Evolutionary conservation across 2,329 filamentous ascomycete species (phyloP).

Genomic region (Aureobasidium sp.): DNA sequence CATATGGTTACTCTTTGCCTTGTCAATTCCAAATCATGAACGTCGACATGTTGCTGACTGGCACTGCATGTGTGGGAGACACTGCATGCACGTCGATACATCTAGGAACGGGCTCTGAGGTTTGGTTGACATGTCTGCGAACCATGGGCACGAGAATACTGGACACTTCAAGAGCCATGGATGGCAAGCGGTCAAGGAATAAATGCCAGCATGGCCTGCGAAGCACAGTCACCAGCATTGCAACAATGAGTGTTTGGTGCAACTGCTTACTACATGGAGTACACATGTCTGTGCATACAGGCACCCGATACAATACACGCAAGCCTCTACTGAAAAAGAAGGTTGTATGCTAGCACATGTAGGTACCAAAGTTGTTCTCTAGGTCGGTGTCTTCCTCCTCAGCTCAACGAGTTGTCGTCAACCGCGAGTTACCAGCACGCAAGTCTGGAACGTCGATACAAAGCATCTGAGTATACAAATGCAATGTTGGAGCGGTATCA

Average conservation of each 20-base stretch:
- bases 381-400: neutral
- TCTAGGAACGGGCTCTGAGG: neutral
- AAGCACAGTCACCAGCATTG: neutral
- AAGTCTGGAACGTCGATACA: neutral
- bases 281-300: neutral
- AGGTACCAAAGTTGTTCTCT: neutral
- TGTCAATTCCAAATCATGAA: neutral
- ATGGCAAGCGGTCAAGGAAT: neutral
- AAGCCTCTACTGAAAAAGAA: neutral
- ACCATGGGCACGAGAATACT: neutral
- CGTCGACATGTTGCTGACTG: neutral
- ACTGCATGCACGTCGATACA: neutral
- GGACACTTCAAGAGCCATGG: neutral
- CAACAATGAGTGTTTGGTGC: neutral
- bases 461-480: neutral
- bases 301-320: conserved; percentile 3
- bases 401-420: neutral
- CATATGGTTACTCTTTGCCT: neutral
- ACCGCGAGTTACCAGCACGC: neutral
- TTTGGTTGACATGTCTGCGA: neutral
- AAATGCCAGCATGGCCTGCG: neutral
- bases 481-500: neutral
- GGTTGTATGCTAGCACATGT: neutral
- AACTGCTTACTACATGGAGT: neutral
- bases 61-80: neutral